Evolutionary conservation across 345 rosid genomes (phyloP).

Genomic region (Ceriops decandra): DNA sequence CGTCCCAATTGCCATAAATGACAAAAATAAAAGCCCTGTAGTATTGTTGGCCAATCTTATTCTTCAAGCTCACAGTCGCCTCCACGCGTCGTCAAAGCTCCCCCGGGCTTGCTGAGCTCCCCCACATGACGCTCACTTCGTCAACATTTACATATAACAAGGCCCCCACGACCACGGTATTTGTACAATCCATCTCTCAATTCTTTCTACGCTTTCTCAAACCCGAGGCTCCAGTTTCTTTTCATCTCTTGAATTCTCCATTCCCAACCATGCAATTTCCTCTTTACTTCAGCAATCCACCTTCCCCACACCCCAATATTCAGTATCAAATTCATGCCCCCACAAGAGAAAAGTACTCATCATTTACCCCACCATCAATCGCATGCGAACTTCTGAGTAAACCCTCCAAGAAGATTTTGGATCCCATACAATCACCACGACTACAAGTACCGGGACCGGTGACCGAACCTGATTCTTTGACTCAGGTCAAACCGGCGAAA

Average conservation of each 20-base stretch:
- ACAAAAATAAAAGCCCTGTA: too few species aligned
- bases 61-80: background rate
- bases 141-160: constrained; percentile 16
- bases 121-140: background rate
- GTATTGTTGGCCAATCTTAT: background rate
- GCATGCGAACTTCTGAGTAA: constrained; percentile 25
- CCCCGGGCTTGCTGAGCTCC: background rate
- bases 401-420: constrained; percentile 19
- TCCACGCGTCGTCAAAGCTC: constrained; percentile 12
- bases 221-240: too few species aligned
- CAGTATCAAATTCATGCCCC: background rate
- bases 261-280: constrained; percentile 21
- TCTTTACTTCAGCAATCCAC: background rate
- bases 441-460: background rate
- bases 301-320: background rate
- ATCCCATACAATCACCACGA: background rate
- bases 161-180: background rate
- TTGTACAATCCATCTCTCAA: background rate
- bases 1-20: too few species aligned
- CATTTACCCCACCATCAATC: constrained; percentile 4
- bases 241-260: background rate
- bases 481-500: background rate
- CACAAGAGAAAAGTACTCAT: background rate
- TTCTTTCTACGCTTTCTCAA: too few species aligned
- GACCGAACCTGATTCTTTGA: background rate